These are phyloP conservation scores for Pelargonium myrrhifolium DNA, from an alignment of 441 rosid species.

Conservation along the genomic window DNA sequence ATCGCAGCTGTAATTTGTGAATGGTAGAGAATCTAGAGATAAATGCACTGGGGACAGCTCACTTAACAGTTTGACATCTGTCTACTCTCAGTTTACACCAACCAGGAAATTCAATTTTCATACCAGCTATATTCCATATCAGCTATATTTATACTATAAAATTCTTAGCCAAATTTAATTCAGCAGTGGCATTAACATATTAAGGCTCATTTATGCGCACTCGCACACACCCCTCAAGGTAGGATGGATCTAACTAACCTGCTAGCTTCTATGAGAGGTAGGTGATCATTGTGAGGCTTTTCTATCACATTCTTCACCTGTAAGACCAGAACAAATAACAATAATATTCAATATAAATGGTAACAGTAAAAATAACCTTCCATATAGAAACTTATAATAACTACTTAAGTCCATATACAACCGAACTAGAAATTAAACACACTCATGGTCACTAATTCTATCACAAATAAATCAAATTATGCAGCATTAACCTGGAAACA, in stretches of 20 bases:
- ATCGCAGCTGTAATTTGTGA: too few relatives aligned
- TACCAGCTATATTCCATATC: background rate
- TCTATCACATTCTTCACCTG: slow-evolving; percentile 94
- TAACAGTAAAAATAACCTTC: background rate
- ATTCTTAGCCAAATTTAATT: background rate
- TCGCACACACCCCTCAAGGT: background rate
- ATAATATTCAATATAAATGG: background rate
- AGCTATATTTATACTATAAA: background rate
- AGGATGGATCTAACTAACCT: slow-evolving; percentile 35
- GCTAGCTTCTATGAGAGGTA: slow-evolving; percentile 92
- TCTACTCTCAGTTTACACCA: background rate
- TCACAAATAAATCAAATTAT: too few relatives aligned
- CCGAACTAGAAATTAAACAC: background rate
- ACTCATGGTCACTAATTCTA: background rate
- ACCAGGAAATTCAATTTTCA: background rate
- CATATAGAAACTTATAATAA: background rate
- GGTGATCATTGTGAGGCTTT: slow-evolving; percentile 90
- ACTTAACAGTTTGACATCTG: background rate
- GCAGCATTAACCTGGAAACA: too few relatives aligned
- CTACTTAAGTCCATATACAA: background rate
- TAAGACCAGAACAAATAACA: slow-evolving; percentile 13
- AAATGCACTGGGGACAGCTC: too few relatives aligned
- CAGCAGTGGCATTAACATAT: background rate
- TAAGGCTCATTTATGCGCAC: background rate
- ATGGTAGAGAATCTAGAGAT: too few relatives aligned